A percentile compares a stretch with the other conserved stretches of the same genome.
phyloP scores from a whole-genome alignment of 805 yeast species.

The Saccharomycopsis sp. region DNA sequence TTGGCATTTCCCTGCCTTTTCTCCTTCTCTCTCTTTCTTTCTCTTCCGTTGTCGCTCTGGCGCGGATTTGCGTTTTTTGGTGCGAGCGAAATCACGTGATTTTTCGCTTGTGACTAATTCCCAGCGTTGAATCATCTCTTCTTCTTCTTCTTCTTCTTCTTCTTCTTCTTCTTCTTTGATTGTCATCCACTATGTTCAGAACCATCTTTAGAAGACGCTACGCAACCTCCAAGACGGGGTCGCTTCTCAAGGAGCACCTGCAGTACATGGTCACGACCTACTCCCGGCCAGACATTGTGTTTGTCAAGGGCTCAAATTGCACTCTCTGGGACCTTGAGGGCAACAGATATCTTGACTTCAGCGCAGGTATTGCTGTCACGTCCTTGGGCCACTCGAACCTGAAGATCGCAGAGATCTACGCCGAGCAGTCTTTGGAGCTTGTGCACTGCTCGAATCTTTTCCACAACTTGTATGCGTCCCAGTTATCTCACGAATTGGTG shows the following conservation, averaged over 20 bases:
- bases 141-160: no score
- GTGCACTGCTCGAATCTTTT: conserved; percentile 82
- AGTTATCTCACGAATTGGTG: conserved; percentile 62
- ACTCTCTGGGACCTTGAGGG: conserved; percentile 72
- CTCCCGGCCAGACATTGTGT: conserved; percentile 66
- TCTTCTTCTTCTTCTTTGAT: no score
- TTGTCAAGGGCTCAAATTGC: conserved; percentile 78
- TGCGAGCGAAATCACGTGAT: no score
- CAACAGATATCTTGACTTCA: conserved; percentile 75
- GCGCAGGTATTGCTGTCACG: conserved; percentile 97
- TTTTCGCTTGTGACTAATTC: no score
- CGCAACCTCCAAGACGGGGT: no score
- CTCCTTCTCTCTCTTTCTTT: no score
- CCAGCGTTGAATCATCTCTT: no score
- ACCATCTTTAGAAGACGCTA: no score
- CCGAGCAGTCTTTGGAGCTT: conserved; percentile 62
- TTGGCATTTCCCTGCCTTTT: no score
- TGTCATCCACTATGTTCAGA: no score
- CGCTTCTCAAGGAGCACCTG: conserved; percentile 36
- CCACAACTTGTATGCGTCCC: conserved; percentile 78
- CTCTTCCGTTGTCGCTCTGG: no score
- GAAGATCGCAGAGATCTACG: conserved; percentile 59
- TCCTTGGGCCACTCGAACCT: conserved; percentile 81
- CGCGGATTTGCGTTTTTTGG: no score
- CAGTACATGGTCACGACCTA: conserved; percentile 69